A percentile compares a stretch with the other conserved stretches of the same genome.
Evolutionary conservation across 331 rosid genomes (phyloP).

Genomic region (Telfairia occidentalis): DNA sequence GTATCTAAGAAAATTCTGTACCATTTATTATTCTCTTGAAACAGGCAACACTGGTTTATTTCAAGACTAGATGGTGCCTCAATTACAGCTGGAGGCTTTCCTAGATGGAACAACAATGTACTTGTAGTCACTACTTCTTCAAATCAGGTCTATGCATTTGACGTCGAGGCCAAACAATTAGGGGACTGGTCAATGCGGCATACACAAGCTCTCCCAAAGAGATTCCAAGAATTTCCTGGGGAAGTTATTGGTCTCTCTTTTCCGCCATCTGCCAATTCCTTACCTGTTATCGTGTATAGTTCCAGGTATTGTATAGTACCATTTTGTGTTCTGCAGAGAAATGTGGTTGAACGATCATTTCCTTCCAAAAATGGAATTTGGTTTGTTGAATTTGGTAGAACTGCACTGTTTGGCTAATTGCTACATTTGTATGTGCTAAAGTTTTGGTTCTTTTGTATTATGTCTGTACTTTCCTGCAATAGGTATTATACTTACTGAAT

Average conservation of each 20-base stretch:
- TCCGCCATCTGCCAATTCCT: constrained; percentile 49
- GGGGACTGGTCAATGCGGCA: constrained; percentile 85
- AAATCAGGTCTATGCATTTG: constrained; percentile 82
- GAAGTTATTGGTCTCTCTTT: constrained; percentile 94
- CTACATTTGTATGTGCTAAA: neutral
- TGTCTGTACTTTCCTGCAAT: neutral
- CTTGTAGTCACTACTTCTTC: constrained; percentile 73
- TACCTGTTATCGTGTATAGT: constrained; percentile 73
- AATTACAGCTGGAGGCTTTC: constrained; percentile 82
- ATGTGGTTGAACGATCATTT: neutral
- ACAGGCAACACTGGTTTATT: constrained; percentile 95
- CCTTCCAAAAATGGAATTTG: neutral
- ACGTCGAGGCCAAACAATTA: constrained; percentile 69
- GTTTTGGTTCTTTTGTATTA: neutral
- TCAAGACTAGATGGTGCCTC: constrained; percentile 90
- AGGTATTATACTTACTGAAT: neutral
- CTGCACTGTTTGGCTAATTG: neutral
- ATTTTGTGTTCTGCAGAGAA: neutral
- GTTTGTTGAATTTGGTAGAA: neutral
- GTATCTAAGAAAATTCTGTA: neutral
- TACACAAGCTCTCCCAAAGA: constrained; percentile 59
- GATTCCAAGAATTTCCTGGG: constrained; percentile 92
- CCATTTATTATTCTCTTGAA: neutral
- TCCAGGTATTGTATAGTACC: constrained; percentile 48
- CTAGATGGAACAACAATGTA: constrained; percentile 55